Evolutionary conservation across 2,329 filamentous ascomycete genomes (phyloP).

Genomic region (Botrytis aclada): DNA sequence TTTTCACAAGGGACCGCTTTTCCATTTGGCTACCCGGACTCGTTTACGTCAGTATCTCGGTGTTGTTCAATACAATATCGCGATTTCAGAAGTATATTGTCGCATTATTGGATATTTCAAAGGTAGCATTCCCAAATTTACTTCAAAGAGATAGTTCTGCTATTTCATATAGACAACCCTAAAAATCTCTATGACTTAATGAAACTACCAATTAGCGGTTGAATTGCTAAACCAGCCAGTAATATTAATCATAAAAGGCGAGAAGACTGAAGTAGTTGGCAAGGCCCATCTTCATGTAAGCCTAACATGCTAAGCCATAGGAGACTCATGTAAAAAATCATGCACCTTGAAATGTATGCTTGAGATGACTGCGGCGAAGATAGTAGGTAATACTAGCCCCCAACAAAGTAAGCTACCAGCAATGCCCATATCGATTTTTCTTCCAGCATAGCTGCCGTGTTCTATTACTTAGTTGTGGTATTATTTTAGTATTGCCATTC

Average conservation of each 20-base stretch:
- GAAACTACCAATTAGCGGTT: background rate
- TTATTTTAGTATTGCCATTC: fast-evolving
- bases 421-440: too few relatives aligned
- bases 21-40: background rate
- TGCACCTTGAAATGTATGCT: background rate
- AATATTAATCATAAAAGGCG: background rate
- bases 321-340: background rate
- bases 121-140: background rate
- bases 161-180: background rate
- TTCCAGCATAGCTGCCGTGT: fast-evolving
- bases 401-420: background rate
- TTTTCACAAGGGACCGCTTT: background rate
- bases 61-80: background rate
- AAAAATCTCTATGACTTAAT: background rate
- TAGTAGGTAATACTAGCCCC: background rate
- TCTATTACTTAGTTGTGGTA: background rate
- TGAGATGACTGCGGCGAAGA: background rate
- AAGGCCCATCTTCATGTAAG: background rate
- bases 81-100: background rate
- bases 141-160: too few relatives aligned
- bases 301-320: background rate
- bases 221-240: fast-evolving
- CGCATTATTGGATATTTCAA: background rate
- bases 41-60: background rate
- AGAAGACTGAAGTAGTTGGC: background rate